phyloP scores from a whole-genome alignment of 176 grass and related monocot genomes.

The Paspalum notatum region DNA sequence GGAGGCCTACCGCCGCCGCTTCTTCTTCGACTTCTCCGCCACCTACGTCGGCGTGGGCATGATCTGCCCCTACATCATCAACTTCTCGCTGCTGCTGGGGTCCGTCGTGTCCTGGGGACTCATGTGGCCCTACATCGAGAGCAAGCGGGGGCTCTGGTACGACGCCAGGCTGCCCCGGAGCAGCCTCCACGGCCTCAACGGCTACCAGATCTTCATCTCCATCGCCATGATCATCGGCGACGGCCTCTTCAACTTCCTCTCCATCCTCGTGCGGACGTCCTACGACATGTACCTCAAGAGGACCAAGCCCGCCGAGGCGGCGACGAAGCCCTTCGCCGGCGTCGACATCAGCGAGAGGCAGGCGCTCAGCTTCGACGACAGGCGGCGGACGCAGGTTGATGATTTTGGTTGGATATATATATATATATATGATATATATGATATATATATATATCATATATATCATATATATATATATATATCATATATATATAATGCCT shows the following conservation, averaged over 20 bases:
- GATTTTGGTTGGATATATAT: no score
- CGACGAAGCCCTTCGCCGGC: conserved; percentile 25
- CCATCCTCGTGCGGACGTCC: conserved; percentile 45
- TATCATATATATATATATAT: no score
- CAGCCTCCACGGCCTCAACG: conserved; percentile 63
- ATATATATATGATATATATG: no score
- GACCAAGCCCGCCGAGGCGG: not conserved
- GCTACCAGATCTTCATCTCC: conserved; percentile 78
- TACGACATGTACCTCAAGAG: conserved; percentile 69
- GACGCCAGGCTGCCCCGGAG: conserved; percentile 28
- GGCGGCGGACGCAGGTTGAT: conserved; percentile 32
- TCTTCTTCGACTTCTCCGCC: conserved; percentile 75
- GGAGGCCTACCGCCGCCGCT: conserved; percentile 44
- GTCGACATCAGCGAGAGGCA: conserved; percentile 28
- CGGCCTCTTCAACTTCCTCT: conserved; percentile 56
- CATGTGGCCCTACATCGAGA: conserved; percentile 68
- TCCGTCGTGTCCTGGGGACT: conserved; percentile 63
- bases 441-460: no score
- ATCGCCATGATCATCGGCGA: conserved; percentile 78
- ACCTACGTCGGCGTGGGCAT: conserved; percentile 68
- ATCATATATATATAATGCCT: no score
- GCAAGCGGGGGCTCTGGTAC: conserved; percentile 61
- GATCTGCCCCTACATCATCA: conserved; percentile 76
- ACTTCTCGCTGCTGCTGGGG: conserved; percentile 56
- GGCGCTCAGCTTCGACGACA: conserved; percentile 52